phyloP scores from a whole-genome alignment of 2,329 filamentous ascomycete species.

The Colletotrichum sp. region DNA sequence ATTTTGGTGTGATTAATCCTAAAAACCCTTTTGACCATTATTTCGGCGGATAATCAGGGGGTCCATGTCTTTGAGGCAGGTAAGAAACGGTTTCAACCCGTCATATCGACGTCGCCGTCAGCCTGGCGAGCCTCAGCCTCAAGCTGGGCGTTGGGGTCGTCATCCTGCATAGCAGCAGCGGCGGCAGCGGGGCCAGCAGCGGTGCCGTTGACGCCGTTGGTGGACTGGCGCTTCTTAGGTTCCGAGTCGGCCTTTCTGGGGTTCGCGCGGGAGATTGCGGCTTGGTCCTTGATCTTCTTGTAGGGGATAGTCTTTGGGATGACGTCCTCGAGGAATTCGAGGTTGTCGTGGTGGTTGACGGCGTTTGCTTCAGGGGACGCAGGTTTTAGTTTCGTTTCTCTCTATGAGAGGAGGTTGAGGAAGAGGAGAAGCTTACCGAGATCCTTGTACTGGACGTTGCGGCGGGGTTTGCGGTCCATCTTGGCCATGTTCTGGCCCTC shows the following conservation, averaged over 20 bases:
- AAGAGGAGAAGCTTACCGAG: slow-evolving; percentile 64
- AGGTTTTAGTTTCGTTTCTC: neutral
- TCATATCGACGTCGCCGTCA: slow-evolving; percentile 66
- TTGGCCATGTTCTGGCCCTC: slow-evolving; percentile 89
- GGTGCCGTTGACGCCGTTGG: slow-evolving; percentile 21
- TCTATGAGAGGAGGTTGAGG: neutral
- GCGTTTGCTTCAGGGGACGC: slow-evolving; percentile 73
- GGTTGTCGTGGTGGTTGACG: slow-evolving; percentile 86
- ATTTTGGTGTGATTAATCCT: neutral
- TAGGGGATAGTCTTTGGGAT: slow-evolving; percentile 86
- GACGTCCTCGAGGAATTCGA: slow-evolving; percentile 92
- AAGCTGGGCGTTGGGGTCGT: slow-evolving; percentile 58
- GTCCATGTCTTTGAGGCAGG: neutral
- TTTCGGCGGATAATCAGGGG: neutral
- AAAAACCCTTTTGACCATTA: neutral
- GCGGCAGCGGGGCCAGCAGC: neutral
- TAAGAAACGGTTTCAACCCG: slow-evolving; percentile 40
- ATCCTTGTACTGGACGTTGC: slow-evolving; percentile 96
- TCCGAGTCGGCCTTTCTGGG: slow-evolving; percentile 49
- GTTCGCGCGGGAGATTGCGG: slow-evolving; percentile 53
- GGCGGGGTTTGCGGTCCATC: slow-evolving; percentile 86
- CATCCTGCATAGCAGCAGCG: slow-evolving; percentile 13
- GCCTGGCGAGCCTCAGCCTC: slow-evolving; percentile 58
- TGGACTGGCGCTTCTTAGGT: slow-evolving; percentile 29
- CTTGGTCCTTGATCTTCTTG: slow-evolving; percentile 75